Conservation (phyloP, 164 flowering plant genomes). For the Annona squamosa region DNA sequence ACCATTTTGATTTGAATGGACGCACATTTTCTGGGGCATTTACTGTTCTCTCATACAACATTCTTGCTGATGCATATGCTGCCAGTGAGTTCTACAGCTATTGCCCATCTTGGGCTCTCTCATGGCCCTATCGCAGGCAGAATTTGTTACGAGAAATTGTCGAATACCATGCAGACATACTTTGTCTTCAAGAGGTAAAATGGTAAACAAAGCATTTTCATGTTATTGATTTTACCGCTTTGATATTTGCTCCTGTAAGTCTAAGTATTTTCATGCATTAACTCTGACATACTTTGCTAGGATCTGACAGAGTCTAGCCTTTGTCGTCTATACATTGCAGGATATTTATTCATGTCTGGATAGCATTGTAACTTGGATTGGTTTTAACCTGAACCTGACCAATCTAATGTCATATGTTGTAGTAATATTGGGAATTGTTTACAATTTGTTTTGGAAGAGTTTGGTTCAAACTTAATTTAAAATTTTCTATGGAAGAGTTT, state of each 20-base stretch:
- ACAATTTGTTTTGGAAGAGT: too few species aligned
- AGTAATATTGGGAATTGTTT: too few species aligned
- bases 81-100: constrained; percentile 67
- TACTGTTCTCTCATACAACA: constrained; percentile 91
- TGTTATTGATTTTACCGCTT: background rate
- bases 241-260: background rate
- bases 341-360: too few species aligned
- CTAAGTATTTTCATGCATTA: background rate
- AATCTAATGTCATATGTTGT: too few species aligned
- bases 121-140: constrained; percentile 91
- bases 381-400: too few species aligned
- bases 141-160: constrained; percentile 86
- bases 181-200: constrained; percentile 95
- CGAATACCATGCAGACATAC: constrained; percentile 88
- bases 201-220: background rate
- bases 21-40: constrained; percentile 68
- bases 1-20: constrained; percentile 61
- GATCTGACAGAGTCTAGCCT: too few species aligned
- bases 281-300: background rate
- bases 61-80: constrained; percentile 67
- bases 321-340: too few species aligned
- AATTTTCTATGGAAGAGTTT: too few species aligned
- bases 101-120: constrained; percentile 96
- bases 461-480: too few species aligned
- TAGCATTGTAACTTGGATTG: too few species aligned